A percentile compares a stretch with the other conserved stretches of the same genome.
These are phyloP conservation scores for Kodamaea leandrae DNA, from an alignment of 805 yeast species.

Conservation along the genomic window DNA sequence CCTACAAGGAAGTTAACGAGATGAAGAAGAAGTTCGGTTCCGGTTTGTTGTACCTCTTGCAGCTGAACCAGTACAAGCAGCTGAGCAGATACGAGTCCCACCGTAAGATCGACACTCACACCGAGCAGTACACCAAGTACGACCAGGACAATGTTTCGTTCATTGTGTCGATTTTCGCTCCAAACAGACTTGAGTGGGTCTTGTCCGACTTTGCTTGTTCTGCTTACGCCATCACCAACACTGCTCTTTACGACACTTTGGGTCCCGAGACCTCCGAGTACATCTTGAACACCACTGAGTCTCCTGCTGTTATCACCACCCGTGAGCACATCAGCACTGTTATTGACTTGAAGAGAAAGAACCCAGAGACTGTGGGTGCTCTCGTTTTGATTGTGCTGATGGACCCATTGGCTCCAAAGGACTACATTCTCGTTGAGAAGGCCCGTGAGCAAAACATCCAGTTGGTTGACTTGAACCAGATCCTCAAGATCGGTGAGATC, in stretches of 20 bases:
- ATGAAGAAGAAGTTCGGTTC: constrained; percentile 19
- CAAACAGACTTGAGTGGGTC: constrained; percentile 38
- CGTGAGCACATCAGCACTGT: constrained; percentile 49
- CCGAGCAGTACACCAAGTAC: constrained; percentile 11
- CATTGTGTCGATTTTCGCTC: constrained; percentile 31
- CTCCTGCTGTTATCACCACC: constrained; percentile 52
- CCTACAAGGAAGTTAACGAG: constrained; percentile 18
- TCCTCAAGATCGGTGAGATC: constrained; percentile 19
- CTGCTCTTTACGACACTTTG: constrained; percentile 42
- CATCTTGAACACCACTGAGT: constrained; percentile 33
- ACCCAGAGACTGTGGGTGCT: constrained; percentile 30
- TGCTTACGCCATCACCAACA: constrained; percentile 32
- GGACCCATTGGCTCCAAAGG: constrained; percentile 44
- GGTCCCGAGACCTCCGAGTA: constrained; percentile 33
- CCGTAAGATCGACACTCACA: constrained; percentile 21
- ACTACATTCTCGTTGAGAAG: constrained; percentile 57
- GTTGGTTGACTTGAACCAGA: constrained; percentile 23
- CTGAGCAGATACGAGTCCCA: constrained; percentile 18
- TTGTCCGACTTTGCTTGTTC: constrained; percentile 36
- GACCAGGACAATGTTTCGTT: constrained; percentile 27
- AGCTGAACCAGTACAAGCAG: constrained; percentile 19
- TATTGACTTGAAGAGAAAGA: constrained; percentile 40
- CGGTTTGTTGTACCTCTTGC: constrained; percentile 23
- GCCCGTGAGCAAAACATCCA: constrained; percentile 17
- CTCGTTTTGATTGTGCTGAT: constrained; percentile 56